phyloP scores from a whole-genome alignment of 441 rosid species.

The Arabidopsis lyrata region DNA sequence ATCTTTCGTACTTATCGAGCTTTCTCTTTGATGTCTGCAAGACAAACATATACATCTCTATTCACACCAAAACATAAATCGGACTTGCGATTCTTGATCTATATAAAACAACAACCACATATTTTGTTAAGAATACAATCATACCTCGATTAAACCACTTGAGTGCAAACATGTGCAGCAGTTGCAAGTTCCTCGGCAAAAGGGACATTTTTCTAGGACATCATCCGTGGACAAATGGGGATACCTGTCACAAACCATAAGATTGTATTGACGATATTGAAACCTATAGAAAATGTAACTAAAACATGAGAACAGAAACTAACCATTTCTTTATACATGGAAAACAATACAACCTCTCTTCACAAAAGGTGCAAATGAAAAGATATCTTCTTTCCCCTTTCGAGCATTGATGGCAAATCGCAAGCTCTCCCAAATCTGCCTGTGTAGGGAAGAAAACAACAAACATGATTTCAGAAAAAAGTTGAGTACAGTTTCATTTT shows the following conservation, averaged over 20 bases:
- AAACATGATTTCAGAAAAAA: constrained; percentile 17
- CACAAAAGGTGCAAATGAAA: constrained; percentile 69
- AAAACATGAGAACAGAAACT: not conserved
- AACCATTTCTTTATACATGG: constrained; percentile 81
- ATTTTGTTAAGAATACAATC: not conserved
- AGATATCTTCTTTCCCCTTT: constrained; percentile 63
- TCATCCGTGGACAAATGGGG: constrained; percentile 62
- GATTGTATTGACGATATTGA: not conserved
- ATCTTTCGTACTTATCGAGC: constrained; percentile 53
- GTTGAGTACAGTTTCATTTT: not conserved
- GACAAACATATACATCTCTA: not conserved
- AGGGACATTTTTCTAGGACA: constrained; percentile 68
- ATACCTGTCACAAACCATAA: constrained; percentile 58
- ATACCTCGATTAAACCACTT: constrained; percentile 73
- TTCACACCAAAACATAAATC: not conserved
- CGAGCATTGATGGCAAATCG: constrained; percentile 86
- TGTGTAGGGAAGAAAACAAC: constrained; percentile 15
- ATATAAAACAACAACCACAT: not conserved
- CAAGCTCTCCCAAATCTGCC: constrained; percentile 48
- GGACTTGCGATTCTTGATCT: not conserved
- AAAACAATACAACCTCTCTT: constrained; percentile 64
- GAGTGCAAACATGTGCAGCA: constrained; percentile 77
- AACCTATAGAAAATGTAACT: not conserved
- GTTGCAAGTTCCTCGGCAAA: constrained; percentile 79
- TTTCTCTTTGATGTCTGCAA: constrained; percentile 66